Conservation (phyloP, 768 basidiomycete genomes). For the Hypholoma fasciculare region DNA sequence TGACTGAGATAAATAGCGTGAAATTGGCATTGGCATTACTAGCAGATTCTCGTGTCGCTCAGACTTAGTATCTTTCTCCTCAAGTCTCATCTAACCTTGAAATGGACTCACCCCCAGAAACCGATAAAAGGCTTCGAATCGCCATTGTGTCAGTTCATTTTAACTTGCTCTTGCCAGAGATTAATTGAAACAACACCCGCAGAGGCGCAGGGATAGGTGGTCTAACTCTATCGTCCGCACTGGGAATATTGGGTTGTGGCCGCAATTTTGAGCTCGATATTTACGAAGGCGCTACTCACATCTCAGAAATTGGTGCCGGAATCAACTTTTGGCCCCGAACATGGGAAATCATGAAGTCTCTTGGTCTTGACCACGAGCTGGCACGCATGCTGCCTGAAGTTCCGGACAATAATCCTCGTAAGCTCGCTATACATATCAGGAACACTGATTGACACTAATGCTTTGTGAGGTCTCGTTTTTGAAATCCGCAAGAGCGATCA, state of each 20-base stretch:
- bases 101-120: not conserved
- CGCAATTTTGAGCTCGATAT: conserved; percentile 33
- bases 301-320: conserved; percentile 46
- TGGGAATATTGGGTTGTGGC: conserved; percentile 16
- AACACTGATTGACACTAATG: too few species aligned
- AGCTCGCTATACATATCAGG: not conserved
- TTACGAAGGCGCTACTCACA: conserved; percentile 39
- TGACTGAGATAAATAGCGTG: too few species aligned
- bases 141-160: conserved; percentile 14
- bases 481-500: conserved; percentile 34
- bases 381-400: conserved; percentile 11
- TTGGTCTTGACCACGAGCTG: conserved; percentile 33
- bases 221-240: conserved; percentile 18
- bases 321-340: conserved; percentile 40
- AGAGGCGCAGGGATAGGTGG: conserved; percentile 20
- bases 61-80: not conserved
- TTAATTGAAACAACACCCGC: not conserved
- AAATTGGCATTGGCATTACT: too few species aligned
- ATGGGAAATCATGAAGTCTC: conserved; percentile 36
- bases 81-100: not conserved
- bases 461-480: conserved; percentile 15
- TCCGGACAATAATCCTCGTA: conserved; percentile 18
- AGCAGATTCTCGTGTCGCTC: too few species aligned
- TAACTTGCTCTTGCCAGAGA: not conserved
- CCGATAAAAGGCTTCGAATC: conserved; percentile 9